Evolutionary conservation across 345 rosid genomes (phyloP), one percentile per base, ranked within the genome.

Genomic region (Chamaenerion angustifolium): DNA sequence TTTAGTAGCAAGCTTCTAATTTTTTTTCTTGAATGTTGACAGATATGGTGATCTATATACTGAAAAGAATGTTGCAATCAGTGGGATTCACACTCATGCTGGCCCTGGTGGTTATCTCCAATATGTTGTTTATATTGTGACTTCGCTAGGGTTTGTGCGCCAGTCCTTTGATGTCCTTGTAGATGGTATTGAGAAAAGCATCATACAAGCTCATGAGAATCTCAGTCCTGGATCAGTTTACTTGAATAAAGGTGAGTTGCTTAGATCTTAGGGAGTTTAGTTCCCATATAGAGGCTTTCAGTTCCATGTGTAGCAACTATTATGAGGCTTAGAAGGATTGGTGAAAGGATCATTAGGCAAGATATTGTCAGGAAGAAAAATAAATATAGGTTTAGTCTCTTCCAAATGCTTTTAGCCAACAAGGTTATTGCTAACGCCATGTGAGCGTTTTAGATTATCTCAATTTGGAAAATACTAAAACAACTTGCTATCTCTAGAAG

Each of bases 101-200:
- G 98, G 98, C 51, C 95, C 98, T 11, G 98, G 96, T 43, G 98
- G 95, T n/a, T 92, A 84, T 67, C 95, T 92, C 54, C 98, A 92
- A 68, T 92, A 92, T 62, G 76, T 88, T 56, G 80, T 74, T 43
- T 92, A 92, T 70, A 74, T 82, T 11, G 71, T 92, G 23, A 87
- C 98, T 42, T 92, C 98, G 31, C 81, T 92, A 52, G 98, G 98
- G 45, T 92, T 87, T 65, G 96, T 92, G 52, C 82, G 80, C 16
- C 94, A 87, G 71, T 92, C 96, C 17, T 92, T 92, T 73, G 96
- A 87, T 76, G 90, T 63, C 40, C 68, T 92, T 62, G 98, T 92
- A 10, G 84, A 87, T 77, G 98, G 98, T 47, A 92, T 92, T 43
- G 98, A 87, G 79, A 76, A 74, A 43, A 78, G 84, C 69, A 82